These are phyloP conservation scores for Pseudozyma pruni DNA, from an alignment of 1,284 basidiomycete species.

Conservation along the genomic window DNA sequence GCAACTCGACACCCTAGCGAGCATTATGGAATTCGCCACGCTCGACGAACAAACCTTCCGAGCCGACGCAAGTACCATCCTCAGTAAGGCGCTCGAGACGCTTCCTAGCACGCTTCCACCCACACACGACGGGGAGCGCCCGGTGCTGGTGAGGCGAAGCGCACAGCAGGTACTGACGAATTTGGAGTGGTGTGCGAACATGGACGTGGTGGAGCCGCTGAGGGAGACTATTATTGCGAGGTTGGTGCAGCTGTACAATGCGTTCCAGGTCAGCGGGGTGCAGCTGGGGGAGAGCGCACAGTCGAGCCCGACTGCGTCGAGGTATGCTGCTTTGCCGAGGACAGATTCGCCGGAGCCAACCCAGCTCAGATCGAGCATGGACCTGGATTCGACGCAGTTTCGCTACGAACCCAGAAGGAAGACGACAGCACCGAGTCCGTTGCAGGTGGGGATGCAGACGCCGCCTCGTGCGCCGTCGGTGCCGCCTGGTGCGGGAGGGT, in stretches of 20 bases:
- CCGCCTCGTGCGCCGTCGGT: conserved; percentile 41
- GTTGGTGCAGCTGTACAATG: conserved; percentile 35
- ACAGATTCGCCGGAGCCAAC: conserved; percentile 35
- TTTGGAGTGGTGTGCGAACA: conserved; percentile 48
- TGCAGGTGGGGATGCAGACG: conserved; percentile 29
- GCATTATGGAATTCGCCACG: conserved; percentile 44
- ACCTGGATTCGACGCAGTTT: conserved; percentile 17
- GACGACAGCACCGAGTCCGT: conserved; percentile 14
- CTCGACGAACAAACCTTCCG: conserved; percentile 55
- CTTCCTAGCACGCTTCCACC: conserved; percentile 29
- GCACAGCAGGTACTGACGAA: conserved; percentile 50
- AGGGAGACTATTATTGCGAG: conserved; percentile 36
- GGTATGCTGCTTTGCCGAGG: conserved; percentile 8
- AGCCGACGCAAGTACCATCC: conserved; percentile 52
- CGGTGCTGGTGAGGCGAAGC: conserved; percentile 33
- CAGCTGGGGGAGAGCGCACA: conserved; percentile 14
- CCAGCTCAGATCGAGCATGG: conserved; percentile 22
- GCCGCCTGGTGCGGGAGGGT: conserved; percentile 16
- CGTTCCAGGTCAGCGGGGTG: conserved; percentile 7
- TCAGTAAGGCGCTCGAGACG: conserved; percentile 48
- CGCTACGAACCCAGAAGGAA: conserved; percentile 41
- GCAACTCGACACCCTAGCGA: conserved; percentile 55
- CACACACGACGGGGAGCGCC: conserved; percentile 33
- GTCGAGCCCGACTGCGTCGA: conserved; percentile 16
- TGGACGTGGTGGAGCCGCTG: conserved; percentile 46